phyloP scores from a whole-genome alignment of 2,329 filamentous ascomycete genomes.

The Paramyrothecium sp. region DNA sequence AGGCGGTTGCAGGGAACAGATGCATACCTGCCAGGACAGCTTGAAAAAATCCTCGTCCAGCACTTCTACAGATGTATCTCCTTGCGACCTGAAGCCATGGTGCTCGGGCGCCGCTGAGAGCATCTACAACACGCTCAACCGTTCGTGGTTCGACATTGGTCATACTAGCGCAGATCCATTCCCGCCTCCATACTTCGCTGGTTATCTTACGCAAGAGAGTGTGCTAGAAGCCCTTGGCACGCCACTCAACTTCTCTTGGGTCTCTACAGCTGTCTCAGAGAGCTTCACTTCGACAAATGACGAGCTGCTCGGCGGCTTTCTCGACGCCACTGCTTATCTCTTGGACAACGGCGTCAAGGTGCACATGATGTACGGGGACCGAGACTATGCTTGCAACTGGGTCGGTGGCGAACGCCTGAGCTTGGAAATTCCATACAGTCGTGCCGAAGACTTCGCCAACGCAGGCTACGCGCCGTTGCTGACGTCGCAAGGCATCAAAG shows the following conservation, averaged over 20 bases:
- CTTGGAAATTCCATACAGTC: constrained; percentile 55
- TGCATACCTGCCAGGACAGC: constrained; percentile 46
- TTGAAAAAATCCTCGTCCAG: constrained; percentile 34
- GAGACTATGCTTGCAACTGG: constrained; percentile 63
- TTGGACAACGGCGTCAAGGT: constrained; percentile 65
- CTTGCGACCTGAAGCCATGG: constrained; percentile 48
- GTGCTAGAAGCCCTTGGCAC: constrained; percentile 61
- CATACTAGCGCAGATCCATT: constrained; percentile 58
- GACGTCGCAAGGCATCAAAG: constrained; percentile 61
- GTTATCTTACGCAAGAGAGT: constrained; percentile 59
- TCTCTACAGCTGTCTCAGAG: constrained; percentile 37
- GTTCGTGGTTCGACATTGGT: constrained; percentile 60
- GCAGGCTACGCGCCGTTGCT: constrained; percentile 71
- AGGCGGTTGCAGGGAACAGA: constrained; percentile 52
- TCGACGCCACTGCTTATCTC: constrained; percentile 55
- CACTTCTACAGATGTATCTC: constrained; percentile 11
- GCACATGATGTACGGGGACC: constrained; percentile 67
- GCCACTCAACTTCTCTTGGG: constrained; percentile 55
- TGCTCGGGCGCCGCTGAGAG: constrained; percentile 52
- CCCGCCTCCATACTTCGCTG: constrained; percentile 57
- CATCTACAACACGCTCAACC: constrained; percentile 52
- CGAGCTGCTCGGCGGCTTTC: constrained; percentile 49
- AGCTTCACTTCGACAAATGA: constrained; percentile 63
- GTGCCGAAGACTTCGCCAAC: constrained; percentile 42
- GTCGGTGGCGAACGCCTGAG: constrained; percentile 70